Base-by-base conservation (phyloP, 805 yeast species). In the Zygoascus bituminiphila region DNA sequence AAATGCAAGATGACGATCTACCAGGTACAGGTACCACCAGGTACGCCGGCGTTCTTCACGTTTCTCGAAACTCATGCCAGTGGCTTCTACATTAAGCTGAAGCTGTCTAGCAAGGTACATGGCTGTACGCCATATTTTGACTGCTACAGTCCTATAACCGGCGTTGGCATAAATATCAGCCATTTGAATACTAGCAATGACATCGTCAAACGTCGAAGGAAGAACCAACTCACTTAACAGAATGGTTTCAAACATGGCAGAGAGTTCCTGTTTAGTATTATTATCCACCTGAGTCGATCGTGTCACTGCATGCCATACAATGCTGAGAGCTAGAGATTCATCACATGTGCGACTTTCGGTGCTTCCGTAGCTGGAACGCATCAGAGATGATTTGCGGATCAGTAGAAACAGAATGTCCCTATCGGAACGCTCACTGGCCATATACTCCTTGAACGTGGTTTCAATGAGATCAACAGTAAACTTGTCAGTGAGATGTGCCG, bases 21-120 rank as follows among this genome's bases (percentile, higher is more conserved):
- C 54, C 26, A 67, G 53, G 48, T 67, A 70, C 2, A 70, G 52
- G 7, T 66, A 61, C 73, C 74, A 69, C 73, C 73, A 70, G 1
- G 63, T 59, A 20, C 75, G 58, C 21, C 72, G 57, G 45, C 63
- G 58, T 48, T 70, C 75, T 46, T 70, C 75, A 24, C 63, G 57
- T 1, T 48, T 24, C 43, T 66, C 71, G 57, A 49, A 51, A 7
- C 51, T 51, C 48, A 39, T 22, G 2, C 41, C 51, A 20, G 57
- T 51, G 33, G 45, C 43, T 42, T 62, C 66, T 10, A 48, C 50
- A 50, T 62, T 62, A 9, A 62, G 51, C 35, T 62, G 61, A 47
- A 62, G 49, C 45, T 62, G 65, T 14, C 61, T 53, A 7, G 66
- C 65, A 31, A 61, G 49, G 5, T 58, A 57, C 56, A 62, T 58